Evolutionary conservation across 805 yeast genomes (phyloP), one percentile per base, ranked within the genome.

Genomic region (Cyberlindnera mississippiensis): DNA sequence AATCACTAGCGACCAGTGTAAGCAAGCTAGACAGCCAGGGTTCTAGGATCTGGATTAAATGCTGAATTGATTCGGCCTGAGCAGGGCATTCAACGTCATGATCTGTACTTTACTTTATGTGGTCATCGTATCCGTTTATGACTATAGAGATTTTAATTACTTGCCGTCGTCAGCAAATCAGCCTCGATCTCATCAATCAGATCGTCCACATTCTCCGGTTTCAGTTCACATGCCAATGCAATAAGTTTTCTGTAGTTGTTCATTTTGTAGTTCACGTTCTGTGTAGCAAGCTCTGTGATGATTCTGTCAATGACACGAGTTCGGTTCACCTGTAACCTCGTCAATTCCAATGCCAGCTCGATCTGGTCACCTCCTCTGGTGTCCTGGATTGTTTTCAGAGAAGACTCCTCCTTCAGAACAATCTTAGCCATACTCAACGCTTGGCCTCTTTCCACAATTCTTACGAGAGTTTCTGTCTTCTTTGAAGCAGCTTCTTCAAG

Each of bases 191-290:
- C 96, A 50, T 85, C 91, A 38, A 91, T 69, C 44, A 88, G 71
- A 24, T 85, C 83, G 51, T 83, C 87, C 44, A 91, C 82, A 46
- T 85, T 93, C 45, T 86, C 95, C 16, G 81, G 72, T 37, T 80
- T 77, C 41, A 88, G 71, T 2, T 87, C 95, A 59, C 95, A 85
- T 36, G 87, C 76, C 35, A 80, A 66, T 18, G 91, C 76, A 33
- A 93, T 81, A 46, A 91, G 69, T 55, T 80, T 79, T 49, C 95
- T 73, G 67, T 91, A 84, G 59, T 87, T 88, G 54, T 78, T 75
- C 77, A 86, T 82, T 60, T 80, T 83, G 24, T 67, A 37, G 60
- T 70, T 75, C 30, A 73, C 61, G 27, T 67, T 72, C 16, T 63
- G 60, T 13, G 69, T 69, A 0, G 73, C 67, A 30, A 72, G 61